Conservation (phyloP, 2,329 filamentous ascomycete genomes). For the Eutypa lata region DNA sequence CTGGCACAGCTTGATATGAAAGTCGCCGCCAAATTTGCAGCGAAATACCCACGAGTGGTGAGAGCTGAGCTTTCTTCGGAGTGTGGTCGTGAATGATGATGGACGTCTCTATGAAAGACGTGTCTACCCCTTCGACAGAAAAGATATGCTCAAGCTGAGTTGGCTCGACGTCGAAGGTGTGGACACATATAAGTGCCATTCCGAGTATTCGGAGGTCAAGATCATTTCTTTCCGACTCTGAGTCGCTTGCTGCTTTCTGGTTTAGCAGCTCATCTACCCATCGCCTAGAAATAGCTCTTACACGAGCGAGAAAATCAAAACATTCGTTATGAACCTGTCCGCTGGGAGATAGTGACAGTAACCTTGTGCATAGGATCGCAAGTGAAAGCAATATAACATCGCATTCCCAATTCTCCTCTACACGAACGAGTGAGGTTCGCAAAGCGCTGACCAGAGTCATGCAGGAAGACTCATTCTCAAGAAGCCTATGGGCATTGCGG, state of each 20-base stretch:
- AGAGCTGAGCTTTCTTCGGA: conserved; percentile 6
- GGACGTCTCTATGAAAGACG: background rate
- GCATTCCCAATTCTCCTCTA: conserved; percentile 5
- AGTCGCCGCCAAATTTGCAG: background rate
- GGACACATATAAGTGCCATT: conserved; percentile 6
- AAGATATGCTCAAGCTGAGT: background rate
- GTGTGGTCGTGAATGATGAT: background rate
- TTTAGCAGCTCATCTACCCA: background rate
- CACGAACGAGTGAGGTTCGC: background rate
- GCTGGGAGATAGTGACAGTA: background rate
- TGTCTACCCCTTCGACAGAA: background rate
- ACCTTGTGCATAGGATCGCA: background rate
- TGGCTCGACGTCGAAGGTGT: conserved; percentile 6
- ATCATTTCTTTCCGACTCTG: background rate
- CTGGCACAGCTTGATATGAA: background rate
- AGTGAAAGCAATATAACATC: background rate
- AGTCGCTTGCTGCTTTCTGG: background rate
- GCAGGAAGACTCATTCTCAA: background rate
- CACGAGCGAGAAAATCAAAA: background rate
- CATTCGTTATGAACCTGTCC: background rate
- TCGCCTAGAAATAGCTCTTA: background rate
- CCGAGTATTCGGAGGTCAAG: background rate
- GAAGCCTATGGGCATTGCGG: conserved; percentile 1
- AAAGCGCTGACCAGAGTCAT: background rate
- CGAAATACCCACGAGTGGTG: background rate